Conservation (phyloP, 2,329 filamentous ascomycete species). For the Pleomassaria siparia region DNA sequence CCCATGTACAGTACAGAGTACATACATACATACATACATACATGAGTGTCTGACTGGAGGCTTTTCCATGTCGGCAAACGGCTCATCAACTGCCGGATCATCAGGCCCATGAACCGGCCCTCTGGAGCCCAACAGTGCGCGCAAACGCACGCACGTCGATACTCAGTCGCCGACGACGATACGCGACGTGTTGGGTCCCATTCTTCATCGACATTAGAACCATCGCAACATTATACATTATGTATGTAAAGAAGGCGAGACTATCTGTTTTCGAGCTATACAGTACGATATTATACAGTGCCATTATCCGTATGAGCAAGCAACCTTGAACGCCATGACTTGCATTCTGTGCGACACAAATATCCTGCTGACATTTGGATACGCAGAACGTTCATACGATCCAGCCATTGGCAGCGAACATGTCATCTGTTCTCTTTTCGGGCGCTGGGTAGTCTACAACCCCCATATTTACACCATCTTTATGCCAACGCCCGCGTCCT, state of each 20-base stretch:
- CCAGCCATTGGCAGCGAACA: too few species aligned
- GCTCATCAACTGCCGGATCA: slow-evolving; percentile 1
- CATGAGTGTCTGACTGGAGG: background rate
- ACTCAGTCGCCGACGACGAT: background rate
- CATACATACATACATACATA: background rate
- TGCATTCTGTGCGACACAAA: background rate
- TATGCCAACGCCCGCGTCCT: slow-evolving; percentile 40
- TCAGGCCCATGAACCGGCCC: background rate
- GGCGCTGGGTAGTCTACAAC: too few species aligned
- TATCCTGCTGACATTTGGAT: background rate
- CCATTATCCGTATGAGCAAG: background rate
- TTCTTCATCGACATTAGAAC: too few species aligned
- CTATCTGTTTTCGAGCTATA: too few species aligned
- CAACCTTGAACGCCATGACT: background rate
- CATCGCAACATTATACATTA: too few species aligned
- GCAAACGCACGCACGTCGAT: background rate
- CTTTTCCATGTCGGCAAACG: background rate
- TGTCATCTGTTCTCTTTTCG: too few species aligned
- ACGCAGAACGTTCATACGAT: background rate
- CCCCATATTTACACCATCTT: slow-evolving; percentile 23
- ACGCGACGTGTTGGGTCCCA: background rate
- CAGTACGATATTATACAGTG: background rate
- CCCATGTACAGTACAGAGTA: too few species aligned
- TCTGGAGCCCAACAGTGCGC: background rate
- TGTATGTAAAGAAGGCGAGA: too few species aligned